These are phyloP conservation scores for Punctularia strigosozonata DNA, from an alignment of 768 basidiomycete species.

Conservation along the genomic window DNA sequence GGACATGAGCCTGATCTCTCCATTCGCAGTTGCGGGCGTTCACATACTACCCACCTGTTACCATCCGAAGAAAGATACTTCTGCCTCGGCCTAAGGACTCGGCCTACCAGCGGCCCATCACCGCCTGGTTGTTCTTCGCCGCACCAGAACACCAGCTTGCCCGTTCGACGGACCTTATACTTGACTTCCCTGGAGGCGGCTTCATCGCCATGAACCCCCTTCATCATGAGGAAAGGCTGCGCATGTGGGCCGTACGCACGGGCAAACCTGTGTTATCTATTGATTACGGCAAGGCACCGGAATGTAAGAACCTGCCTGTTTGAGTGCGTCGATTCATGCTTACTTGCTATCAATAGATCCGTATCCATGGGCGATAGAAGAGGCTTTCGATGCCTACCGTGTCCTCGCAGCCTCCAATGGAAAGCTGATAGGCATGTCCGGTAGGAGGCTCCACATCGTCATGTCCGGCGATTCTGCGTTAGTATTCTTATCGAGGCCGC, in stretches of 20 bases:
- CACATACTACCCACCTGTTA: conserved; percentile 46
- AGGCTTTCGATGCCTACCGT: conserved; percentile 84
- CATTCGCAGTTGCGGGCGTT: conserved; percentile 59
- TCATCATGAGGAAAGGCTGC: conserved; percentile 90
- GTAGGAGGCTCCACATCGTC: conserved; percentile 66
- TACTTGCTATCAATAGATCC: conserved; percentile 47
- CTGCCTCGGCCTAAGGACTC: conserved; percentile 74
- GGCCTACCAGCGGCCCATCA: conserved; percentile 71
- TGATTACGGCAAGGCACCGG: conserved; percentile 94
- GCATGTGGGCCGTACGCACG: conserved; percentile 74
- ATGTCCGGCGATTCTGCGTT: conserved; percentile 96
- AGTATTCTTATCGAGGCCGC: conserved; percentile 31
- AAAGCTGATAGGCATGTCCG: conserved; percentile 76
- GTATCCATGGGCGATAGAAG: conserved; percentile 93
- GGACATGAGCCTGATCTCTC: conserved; percentile 5
- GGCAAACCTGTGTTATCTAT: conserved; percentile 73
- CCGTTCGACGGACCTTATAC: conserved; percentile 64
- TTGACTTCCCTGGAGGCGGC: conserved; percentile 94
- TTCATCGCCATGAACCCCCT: conserved; percentile 95
- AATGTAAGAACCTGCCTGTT: conserved; percentile 45
- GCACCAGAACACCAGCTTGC: conserved; percentile 52
- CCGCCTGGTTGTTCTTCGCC: conserved; percentile 73
- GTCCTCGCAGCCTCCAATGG: conserved; percentile 75
- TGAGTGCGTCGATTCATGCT: not conserved
- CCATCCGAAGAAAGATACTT: conserved; percentile 63